Percentiles rank a stretch among this genome's conserved stretches.
Evolutionary conservation across 164 flowering plant species (phyloP).

Genomic region (Vitis riparia): DNA sequence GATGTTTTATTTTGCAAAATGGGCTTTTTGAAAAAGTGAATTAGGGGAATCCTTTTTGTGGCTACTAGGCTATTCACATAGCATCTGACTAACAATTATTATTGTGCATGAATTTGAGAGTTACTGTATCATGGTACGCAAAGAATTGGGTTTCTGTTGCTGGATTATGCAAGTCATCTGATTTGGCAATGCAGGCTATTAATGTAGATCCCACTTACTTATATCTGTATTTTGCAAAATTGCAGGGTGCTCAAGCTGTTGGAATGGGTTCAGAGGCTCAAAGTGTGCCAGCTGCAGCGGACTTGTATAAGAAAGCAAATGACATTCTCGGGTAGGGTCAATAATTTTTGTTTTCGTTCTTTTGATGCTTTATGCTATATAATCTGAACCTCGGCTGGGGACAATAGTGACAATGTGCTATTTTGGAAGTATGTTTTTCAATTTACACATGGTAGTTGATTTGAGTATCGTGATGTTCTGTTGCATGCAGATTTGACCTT

Average conservation of each 20-base stretch:
- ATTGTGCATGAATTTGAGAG: too few species aligned
- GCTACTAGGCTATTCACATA: too few species aligned
- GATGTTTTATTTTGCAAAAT: too few species aligned
- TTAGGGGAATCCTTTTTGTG: too few species aligned
- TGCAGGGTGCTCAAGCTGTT: slow-evolving; percentile 98
- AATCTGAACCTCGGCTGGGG: background rate
- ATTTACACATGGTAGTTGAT: background rate
- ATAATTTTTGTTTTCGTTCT: background rate
- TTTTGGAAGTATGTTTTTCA: background rate
- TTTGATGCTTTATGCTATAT: background rate
- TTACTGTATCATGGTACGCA: too few species aligned
- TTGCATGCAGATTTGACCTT: slow-evolving; percentile 68
- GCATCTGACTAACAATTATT: too few species aligned
- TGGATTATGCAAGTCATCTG: too few species aligned
- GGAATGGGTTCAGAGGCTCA: slow-evolving; percentile 96
- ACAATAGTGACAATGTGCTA: background rate
- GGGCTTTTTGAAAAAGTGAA: too few species aligned
- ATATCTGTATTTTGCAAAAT: background rate
- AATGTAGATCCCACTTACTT: background rate
- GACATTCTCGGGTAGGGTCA: slow-evolving; percentile 77
- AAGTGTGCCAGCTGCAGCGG: slow-evolving; percentile 86
- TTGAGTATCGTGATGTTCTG: background rate
- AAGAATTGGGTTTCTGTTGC: too few species aligned
- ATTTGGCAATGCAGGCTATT: background rate
- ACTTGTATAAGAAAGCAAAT: slow-evolving; percentile 81